A percentile compares a stretch with the other conserved stretches of the same genome.
These are phyloP conservation scores for Chrysanthemum seticuspe DNA, from an alignment of 129 eudicot genomes.

Conservation along the genomic window DNA sequence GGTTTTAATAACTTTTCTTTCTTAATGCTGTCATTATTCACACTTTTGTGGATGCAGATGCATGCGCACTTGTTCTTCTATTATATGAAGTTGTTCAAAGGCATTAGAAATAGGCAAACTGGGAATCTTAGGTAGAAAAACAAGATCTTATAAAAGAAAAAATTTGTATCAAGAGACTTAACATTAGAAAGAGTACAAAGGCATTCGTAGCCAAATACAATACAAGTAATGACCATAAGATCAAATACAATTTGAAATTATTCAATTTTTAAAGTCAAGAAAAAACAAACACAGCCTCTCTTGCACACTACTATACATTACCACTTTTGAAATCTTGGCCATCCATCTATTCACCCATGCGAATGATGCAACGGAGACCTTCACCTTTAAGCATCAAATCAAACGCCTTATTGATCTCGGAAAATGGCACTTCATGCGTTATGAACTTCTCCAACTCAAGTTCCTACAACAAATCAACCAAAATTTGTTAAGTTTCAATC, in stretches of 20 bases:
- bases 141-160: background rate
- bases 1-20: background rate
- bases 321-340: background rate
- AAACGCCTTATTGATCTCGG: slow-evolving; percentile 48
- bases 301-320: background rate
- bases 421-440: slow-evolving; percentile 43
- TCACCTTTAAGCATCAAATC: slow-evolving; percentile 48
- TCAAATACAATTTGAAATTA: background rate
- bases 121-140: background rate
- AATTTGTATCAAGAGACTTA: background rate
- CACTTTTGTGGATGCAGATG: background rate
- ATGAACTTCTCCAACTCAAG: slow-evolving; percentile 47
- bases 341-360: slow-evolving; percentile 31
- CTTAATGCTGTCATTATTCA: background rate
- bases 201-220: background rate
- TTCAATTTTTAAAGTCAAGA: background rate
- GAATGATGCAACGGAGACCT: slow-evolving; percentile 47
- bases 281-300: slow-evolving; percentile 1
- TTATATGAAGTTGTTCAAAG: too few species aligned
- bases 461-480: slow-evolving; percentile 26
- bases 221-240: background rate
- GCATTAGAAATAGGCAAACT: background rate
- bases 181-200: background rate
- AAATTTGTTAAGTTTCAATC: background rate
- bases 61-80: background rate